Base-by-base conservation (phyloP, 306 rosid genomes). In the Quercus suber region DNA sequence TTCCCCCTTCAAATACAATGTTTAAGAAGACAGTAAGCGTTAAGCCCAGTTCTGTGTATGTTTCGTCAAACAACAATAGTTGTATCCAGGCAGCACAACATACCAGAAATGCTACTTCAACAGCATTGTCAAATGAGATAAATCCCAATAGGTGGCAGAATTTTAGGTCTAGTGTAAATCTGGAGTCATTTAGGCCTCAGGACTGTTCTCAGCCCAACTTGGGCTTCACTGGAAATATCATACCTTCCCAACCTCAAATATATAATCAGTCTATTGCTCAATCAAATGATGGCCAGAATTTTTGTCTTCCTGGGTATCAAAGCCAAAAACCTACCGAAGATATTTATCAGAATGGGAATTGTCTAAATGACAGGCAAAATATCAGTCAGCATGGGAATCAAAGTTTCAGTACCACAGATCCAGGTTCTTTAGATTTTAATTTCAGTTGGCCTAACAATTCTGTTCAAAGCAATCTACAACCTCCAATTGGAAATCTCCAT, bases 381-480 rank as follows among this genome's bases (percentile, higher is more conserved):
- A 57, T 28, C 23, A 75, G 19, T 71, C 80, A 78, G 67, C 52
- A 87, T 69, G 76, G 63, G 58, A 68, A 37, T 75, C 71, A 71
- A 79, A 73, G 73, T 77, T 61, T 53, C 69, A 59, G 75, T 73
- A 78, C 70, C 0, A 1, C 41, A 9, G 78, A 78, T 53, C 45
- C 20, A 60, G 86, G 28, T 58, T 55, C 72, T 73, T 20, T 80
- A 61, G 86, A 73, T 70, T 73, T 75, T 53, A 79, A 67, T n/a
- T 55, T 80, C 12, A 58, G 74, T 81, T 87, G 87, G 92, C 71
- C 73, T 15, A 53, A 73, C 51, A 84, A 64, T 73, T 52, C 68
- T 64, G 5, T 73, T 80, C 87, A 74, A 80, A 69, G 68, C 76
- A 33, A 69, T 37, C 79, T 52, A 65, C 83, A 55, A 28, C 68